Evolutionary conservation across 148 eudicot species (phyloP).

Genomic region (Polygonum maritimum): DNA sequence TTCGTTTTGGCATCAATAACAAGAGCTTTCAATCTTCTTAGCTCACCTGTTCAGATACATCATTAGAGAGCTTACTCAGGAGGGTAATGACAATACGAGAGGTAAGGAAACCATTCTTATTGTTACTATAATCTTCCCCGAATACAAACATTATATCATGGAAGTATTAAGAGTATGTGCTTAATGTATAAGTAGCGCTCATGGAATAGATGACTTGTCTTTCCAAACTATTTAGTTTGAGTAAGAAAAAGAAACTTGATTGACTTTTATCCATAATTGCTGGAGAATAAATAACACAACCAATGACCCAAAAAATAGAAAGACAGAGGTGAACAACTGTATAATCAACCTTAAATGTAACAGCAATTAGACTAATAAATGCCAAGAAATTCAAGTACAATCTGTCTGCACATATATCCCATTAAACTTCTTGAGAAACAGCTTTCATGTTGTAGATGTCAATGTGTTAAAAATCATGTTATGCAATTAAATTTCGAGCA

Average conservation of each 20-base stretch:
- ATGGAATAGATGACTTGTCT: neutral
- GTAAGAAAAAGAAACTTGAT: neutral
- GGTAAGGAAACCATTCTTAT: neutral
- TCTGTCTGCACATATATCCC: neutral
- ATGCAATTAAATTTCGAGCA: neutral
- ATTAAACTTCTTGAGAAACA: neutral
- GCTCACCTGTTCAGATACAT: slow-evolving; percentile 41
- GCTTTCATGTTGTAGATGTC: neutral
- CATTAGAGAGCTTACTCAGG: neutral
- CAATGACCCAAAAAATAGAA: neutral
- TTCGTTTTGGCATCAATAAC: slow-evolving; percentile 44
- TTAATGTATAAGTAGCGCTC: neutral
- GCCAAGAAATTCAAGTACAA: neutral
- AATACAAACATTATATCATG: neutral
- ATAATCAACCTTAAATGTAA: neutral
- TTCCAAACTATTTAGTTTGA: neutral
- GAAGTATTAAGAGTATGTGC: neutral
- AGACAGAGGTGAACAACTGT: neutral
- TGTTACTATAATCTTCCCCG: neutral
- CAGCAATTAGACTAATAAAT: neutral
- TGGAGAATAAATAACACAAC: neutral
- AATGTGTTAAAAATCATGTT: neutral
- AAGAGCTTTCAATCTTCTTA: slow-evolving; percentile 45
- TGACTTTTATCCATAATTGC: neutral
- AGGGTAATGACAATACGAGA: neutral